These are phyloP conservation scores for Microbotryum lychnidis-dioicae DNA, from an alignment of 1,284 basidiomycete genomes.

Conservation along the genomic window DNA sequence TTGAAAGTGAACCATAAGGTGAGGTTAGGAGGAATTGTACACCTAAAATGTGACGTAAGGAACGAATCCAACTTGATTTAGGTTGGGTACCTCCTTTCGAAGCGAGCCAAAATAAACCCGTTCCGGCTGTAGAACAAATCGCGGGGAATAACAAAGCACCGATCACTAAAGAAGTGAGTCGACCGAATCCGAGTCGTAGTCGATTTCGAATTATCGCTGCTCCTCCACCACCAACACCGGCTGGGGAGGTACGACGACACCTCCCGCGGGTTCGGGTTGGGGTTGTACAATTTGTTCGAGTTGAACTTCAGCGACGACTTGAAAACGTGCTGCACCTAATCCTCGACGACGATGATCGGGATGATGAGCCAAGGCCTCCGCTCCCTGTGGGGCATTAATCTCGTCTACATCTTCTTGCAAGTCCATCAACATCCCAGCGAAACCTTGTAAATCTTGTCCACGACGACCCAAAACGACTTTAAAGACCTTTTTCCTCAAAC, in stretches of 20 bases:
- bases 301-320: not conserved
- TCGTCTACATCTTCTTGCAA: constrained; percentile 7
- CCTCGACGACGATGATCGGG: not conserved
- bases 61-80: not conserved
- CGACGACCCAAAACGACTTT: constrained; percentile 21
- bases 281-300: not conserved
- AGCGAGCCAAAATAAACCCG: constrained; percentile 21
- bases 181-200: constrained; percentile 19
- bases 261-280: no score
- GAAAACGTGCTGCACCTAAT: not conserved
- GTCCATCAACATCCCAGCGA: constrained; percentile 21
- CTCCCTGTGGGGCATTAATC: not conserved
- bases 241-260: not conserved
- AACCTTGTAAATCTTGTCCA: not conserved
- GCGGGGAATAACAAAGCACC: constrained; percentile 27
- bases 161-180: constrained; percentile 27
- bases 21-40: constrained; percentile 10
- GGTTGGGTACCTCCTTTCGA: not conserved
- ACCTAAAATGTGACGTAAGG: constrained; percentile 3
- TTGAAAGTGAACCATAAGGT: not conserved
- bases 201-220: not conserved
- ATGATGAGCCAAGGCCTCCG: not conserved
- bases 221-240: no score
- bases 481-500: constrained; percentile 18
- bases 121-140: constrained; percentile 17